These are phyloP conservation scores for Suhomyces taliae DNA, from an alignment of 1,139 yeast species.

Conservation along the genomic window DNA sequence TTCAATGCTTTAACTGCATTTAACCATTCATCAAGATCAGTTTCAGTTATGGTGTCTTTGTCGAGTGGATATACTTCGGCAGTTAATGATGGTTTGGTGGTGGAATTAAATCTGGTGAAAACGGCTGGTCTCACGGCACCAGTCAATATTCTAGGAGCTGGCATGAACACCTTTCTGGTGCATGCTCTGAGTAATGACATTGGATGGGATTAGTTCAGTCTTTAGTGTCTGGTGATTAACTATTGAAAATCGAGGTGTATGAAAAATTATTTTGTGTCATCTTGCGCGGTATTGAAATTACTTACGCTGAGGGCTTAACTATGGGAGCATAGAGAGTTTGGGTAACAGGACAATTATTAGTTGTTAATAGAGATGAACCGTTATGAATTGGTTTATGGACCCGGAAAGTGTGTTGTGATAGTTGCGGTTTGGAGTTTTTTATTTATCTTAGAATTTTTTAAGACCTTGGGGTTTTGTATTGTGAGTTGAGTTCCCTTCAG, in stretches of 20 bases:
- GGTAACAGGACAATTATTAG: neutral
- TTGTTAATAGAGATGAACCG: no score
- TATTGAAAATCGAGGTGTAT: neutral
- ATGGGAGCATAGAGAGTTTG: neutral
- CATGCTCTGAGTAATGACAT: conserved; percentile 13
- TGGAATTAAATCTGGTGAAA: conserved; percentile 16
- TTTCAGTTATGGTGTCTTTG: conserved; percentile 45
- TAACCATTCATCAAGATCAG: conserved; percentile 68
- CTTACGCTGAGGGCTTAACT: neutral
- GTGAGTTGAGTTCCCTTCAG: no score
- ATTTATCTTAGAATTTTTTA: no score
- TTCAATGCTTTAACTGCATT: conserved; percentile 58
- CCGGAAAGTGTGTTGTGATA: no score
- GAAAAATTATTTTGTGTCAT: conserved; percentile 10
- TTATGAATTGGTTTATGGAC: no score
- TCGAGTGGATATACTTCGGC: conserved; percentile 43
- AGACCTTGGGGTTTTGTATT: no score
- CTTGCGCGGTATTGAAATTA: conserved; percentile 3
- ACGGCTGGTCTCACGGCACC: conserved; percentile 4
- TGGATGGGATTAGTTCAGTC: neutral
- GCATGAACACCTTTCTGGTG: conserved; percentile 6
- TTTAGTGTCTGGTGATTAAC: neutral
- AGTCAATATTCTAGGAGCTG: conserved; percentile 7
- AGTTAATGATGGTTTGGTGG: conserved; percentile 20
- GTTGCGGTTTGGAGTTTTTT: no score